Evolutionary conservation across 2,329 filamentous ascomycete species (phyloP).

Genomic region (Microthyrium microscopicum): DNA sequence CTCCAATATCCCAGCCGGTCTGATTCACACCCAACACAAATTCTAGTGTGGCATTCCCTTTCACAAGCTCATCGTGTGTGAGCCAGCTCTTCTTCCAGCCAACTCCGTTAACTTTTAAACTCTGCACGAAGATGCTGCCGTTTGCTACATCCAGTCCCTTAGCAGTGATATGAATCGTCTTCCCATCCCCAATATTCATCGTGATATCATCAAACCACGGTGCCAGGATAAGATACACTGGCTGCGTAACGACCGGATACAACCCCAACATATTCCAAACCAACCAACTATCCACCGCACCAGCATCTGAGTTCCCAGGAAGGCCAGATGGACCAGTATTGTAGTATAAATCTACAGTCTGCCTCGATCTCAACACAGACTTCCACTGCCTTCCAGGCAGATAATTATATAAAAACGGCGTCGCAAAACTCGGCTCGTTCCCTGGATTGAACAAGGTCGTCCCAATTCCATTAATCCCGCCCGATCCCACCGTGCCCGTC

Average conservation of each 20-base stretch:
- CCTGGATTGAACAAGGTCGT: conserved; percentile 42
- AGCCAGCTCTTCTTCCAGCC: conserved; percentile 48
- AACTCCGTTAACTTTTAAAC: conserved; percentile 46
- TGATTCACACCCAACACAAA: conserved; percentile 42
- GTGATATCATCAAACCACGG: conserved; percentile 32
- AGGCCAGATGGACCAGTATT: conserved; percentile 37
- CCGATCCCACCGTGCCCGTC: conserved; percentile 10
- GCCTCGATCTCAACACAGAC: conserved; percentile 40
- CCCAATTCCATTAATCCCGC: background rate
- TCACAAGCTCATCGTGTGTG: conserved; percentile 49
- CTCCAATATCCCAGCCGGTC: conserved; percentile 41
- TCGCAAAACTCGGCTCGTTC: conserved; percentile 51
- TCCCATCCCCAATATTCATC: conserved; percentile 39
- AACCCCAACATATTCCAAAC: conserved; percentile 36
- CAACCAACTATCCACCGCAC: conserved; percentile 55
- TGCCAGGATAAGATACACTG: conserved; percentile 43
- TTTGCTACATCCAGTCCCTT: conserved; percentile 30
- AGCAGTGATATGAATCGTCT: conserved; percentile 37
- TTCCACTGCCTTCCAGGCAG: conserved; percentile 45
- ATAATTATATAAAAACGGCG: conserved; percentile 54
- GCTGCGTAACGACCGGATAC: conserved; percentile 51
- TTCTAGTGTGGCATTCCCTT: conserved; percentile 43
- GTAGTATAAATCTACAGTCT: conserved; percentile 43
- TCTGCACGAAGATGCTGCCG: conserved; percentile 42
- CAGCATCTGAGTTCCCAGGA: conserved; percentile 54